Conservation (phyloP, 1,284 basidiomycete genomes). For the Caloboletus firmus region DNA sequence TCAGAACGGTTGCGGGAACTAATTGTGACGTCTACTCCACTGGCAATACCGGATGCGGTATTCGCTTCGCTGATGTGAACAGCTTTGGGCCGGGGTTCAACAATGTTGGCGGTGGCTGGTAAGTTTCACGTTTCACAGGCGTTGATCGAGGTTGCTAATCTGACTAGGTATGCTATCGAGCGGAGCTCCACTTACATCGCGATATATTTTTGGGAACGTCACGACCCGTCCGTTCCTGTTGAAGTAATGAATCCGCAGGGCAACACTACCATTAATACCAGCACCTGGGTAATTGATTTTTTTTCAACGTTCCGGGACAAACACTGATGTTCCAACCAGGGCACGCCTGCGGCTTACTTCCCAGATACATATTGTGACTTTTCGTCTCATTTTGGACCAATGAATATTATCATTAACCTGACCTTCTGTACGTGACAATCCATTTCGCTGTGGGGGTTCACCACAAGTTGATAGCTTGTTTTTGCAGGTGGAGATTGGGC, state of each 20-base stretch:
- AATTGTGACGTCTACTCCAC: constrained; percentile 59
- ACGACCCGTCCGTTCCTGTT: constrained; percentile 14
- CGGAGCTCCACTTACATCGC: constrained; percentile 12
- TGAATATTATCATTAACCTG: constrained; percentile 27
- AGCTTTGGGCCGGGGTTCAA: constrained; percentile 67
- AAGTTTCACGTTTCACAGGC: neutral
- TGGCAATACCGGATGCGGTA: constrained; percentile 65
- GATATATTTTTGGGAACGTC: constrained; percentile 31
- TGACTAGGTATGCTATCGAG: constrained; percentile 28
- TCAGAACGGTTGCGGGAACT: constrained; percentile 38
- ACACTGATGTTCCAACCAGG: constrained; percentile 8
- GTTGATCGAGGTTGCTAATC: neutral
- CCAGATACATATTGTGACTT: constrained; percentile 20
- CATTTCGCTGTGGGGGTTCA: neutral
- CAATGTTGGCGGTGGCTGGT: constrained; percentile 60
- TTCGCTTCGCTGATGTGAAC: constrained; percentile 42
- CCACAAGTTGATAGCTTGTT: neutral
- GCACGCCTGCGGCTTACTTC: constrained; percentile 24
- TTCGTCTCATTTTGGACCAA: constrained; percentile 17
- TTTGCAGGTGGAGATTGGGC: constrained; percentile 44
- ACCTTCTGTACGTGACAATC: constrained; percentile 28
- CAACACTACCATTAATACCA: constrained; percentile 23
- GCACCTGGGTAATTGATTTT: constrained; percentile 22
- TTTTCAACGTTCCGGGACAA: neutral
- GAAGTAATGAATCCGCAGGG: constrained; percentile 13